Percentiles rank a stretch among this genome's conserved stretches.
Conservation (phyloP, 345 rosid genomes). For the Pistacia integerrima region DNA sequence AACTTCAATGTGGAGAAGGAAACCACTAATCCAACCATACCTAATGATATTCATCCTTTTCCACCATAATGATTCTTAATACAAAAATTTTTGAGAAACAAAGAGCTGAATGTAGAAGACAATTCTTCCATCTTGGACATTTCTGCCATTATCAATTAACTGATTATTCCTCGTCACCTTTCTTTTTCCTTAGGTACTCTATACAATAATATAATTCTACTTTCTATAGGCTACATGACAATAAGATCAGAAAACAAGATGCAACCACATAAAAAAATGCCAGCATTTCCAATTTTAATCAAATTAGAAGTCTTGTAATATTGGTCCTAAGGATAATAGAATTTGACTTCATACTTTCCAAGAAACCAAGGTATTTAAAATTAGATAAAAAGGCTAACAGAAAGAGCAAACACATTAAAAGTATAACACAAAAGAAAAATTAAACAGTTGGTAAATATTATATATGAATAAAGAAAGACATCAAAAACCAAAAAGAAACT, state of each 20-base stretch:
- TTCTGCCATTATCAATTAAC: background rate
- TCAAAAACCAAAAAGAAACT: slow-evolving; percentile 25
- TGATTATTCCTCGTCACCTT: background rate
- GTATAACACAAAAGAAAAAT: background rate
- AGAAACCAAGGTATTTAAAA: too few relatives aligned
- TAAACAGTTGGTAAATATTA: slow-evolving; percentile 1
- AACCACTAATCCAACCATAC: background rate
- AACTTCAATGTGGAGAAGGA: background rate
- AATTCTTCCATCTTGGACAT: background rate
- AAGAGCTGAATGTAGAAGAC: background rate
- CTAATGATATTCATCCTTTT: background rate
- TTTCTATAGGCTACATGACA: background rate
- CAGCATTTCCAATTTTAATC: background rate
- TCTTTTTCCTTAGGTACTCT: background rate
- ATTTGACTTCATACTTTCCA: background rate
- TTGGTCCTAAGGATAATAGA: background rate
- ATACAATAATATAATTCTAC: background rate
- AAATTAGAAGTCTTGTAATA: background rate
- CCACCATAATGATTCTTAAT: background rate
- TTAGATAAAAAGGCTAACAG: too few relatives aligned
- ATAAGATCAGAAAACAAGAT: background rate
- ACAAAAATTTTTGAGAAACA: background rate
- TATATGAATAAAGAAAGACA: background rate
- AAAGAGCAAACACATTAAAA: background rate
- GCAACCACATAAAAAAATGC: background rate